Evolutionary conservation across 2,329 filamentous ascomycete species (phyloP).

Genomic region (Epichloe sp.): DNA sequence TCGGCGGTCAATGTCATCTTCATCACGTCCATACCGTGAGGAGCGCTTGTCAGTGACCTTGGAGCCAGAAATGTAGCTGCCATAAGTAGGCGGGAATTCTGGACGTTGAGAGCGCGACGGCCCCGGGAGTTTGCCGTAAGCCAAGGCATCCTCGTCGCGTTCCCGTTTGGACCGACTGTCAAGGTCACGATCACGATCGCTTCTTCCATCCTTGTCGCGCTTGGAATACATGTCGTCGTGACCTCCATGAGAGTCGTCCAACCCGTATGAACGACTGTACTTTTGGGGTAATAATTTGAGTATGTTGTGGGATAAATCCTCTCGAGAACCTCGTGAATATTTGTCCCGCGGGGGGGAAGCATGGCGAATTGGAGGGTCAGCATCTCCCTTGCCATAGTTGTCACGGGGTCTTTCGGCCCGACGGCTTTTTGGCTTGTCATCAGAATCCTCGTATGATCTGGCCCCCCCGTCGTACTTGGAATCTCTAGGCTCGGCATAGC

Average conservation of each 20-base stretch:
- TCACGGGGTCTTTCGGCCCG: not conserved
- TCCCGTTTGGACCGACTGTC: constrained; percentile 10
- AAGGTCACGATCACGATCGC: constrained; percentile 9
- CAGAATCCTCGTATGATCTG: constrained; percentile 4
- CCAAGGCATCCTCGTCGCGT: constrained; percentile 32
- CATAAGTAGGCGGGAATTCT: constrained; percentile 14
- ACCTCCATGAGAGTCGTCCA: constrained; percentile 5
- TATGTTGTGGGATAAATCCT: constrained; percentile 21
- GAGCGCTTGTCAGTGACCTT: constrained; percentile 10
- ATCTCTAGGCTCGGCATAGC: constrained; percentile 15
- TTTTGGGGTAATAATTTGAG: constrained; percentile 35
- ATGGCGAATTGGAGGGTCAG: constrained; percentile 9
- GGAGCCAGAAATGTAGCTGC: constrained; percentile 14
- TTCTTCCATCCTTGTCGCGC: constrained; percentile 14
- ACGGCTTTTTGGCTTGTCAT: not conserved
- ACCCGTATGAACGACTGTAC: constrained; percentile 27
- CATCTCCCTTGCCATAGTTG: constrained; percentile 4
- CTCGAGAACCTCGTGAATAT: constrained; percentile 7
- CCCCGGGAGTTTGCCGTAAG: constrained; percentile 30
- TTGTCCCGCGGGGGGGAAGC: constrained; percentile 10
- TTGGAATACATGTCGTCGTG: constrained; percentile 7
- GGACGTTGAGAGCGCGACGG: constrained; percentile 13
- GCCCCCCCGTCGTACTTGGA: constrained; percentile 7
- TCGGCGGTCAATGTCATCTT: constrained; percentile 3
- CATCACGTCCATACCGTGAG: constrained; percentile 10